Evolutionary conservation across 352 stramenopile genomes (phyloP).

Genomic region (Pythium rhizo-oryzae): DNA sequence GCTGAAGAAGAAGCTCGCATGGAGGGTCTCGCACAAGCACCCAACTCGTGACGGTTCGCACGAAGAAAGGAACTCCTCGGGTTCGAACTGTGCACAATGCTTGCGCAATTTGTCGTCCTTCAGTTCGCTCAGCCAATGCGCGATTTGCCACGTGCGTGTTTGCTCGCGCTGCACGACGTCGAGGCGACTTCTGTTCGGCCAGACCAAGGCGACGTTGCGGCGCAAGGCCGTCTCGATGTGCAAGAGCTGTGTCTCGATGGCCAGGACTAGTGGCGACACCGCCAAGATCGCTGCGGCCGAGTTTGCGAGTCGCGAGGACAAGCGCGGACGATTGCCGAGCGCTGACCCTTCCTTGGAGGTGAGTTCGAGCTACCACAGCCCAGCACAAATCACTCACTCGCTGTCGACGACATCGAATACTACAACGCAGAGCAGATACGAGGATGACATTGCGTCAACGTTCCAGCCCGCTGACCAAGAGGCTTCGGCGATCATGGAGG

Average conservation of each 20-base stretch:
- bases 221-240: slow-evolving; percentile 5
- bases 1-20: slow-evolving; percentile 20
- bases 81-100: slow-evolving; percentile 1
- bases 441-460: not conserved
- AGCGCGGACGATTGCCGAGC: not conserved
- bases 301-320: not conserved
- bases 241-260: slow-evolving; percentile 9
- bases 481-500: not conserved
- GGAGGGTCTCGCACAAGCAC: slow-evolving; percentile 1
- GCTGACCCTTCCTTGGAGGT: not conserved
- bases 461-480: not conserved
- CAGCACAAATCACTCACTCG: not conserved
- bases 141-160: slow-evolving; percentile 1
- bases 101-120: slow-evolving; percentile 12
- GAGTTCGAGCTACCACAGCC: not conserved
- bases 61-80: not conserved
- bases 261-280: not conserved
- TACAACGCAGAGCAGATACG: not conserved
- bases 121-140: slow-evolving; percentile 5
- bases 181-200: slow-evolving; percentile 2
- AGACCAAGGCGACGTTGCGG: not conserved
- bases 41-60: not conserved
- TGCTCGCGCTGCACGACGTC: slow-evolving; percentile 13
- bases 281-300: slow-evolving; percentile 3
- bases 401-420: not conserved